phyloP scores from a whole-genome alignment of 1,284 basidiomycete species.

The Pseudozyma tsukubaensis region DNA sequence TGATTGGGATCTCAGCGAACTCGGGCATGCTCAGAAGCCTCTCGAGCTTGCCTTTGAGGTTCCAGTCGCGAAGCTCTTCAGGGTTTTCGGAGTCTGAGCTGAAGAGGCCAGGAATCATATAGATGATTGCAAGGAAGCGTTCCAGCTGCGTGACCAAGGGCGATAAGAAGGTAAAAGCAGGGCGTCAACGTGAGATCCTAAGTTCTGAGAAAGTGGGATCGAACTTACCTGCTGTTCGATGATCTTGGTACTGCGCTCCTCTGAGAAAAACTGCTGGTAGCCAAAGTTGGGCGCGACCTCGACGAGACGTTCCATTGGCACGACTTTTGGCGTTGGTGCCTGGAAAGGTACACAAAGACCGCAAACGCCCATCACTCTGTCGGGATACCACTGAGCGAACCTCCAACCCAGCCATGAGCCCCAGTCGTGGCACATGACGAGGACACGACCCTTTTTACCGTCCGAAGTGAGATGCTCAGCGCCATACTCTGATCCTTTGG shows the following conservation, averaged over 20 bases:
- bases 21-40: conserved; percentile 49
- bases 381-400: conserved; percentile 49
- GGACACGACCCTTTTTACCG: conserved; percentile 46
- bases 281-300: conserved; percentile 53
- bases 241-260: conserved; percentile 53
- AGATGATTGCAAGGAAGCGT: conserved; percentile 54
- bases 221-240: conserved; percentile 31
- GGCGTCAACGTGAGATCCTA: no score
- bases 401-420: conserved; percentile 58
- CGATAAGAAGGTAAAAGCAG: no score
- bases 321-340: conserved; percentile 33
- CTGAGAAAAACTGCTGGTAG: conserved; percentile 60
- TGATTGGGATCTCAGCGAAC: conserved; percentile 41
- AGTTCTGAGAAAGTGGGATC: no score
- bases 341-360: conserved; percentile 54
- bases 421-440: conserved; percentile 62
- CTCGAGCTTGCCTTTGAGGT: conserved; percentile 51
- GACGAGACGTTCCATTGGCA: conserved; percentile 45
- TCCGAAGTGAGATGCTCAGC: conserved; percentile 30
- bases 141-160: conserved; percentile 41
- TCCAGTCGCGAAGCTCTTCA: conserved; percentile 46
- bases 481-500: conserved; percentile 41
- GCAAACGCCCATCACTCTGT: conserved; percentile 54
- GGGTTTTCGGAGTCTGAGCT: conserved; percentile 36
- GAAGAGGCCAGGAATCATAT: conserved; percentile 50